Conservation (phyloP, 495 filamentous ascomycete species). For the Aspergillus homomorphus region DNA sequence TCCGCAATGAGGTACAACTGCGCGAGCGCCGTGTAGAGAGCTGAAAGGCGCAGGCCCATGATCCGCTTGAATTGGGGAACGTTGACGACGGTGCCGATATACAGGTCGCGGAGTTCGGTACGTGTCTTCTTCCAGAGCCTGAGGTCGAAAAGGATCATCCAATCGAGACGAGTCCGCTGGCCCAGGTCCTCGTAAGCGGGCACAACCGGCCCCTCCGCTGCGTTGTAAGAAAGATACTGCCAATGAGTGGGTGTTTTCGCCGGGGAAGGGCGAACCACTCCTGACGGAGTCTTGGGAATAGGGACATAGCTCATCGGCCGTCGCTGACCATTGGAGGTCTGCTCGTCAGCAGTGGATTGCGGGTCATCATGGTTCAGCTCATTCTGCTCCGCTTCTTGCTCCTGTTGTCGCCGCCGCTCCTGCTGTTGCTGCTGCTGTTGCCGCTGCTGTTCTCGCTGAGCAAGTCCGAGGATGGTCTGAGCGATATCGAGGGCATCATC, state of each 20-base stretch:
- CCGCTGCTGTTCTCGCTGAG: constrained; percentile 1
- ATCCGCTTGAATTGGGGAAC: constrained; percentile 97
- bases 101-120: constrained; percentile 85
- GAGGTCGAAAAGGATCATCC: constrained; percentile 94
- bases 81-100: constrained; percentile 92
- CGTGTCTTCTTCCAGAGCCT: constrained; percentile 94
- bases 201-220: constrained; percentile 49
- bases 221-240: constrained; percentile 73
- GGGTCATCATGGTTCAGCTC: constrained; percentile 53
- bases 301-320: constrained; percentile 25
- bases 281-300: constrained; percentile 41
- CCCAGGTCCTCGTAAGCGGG: constrained; percentile 80
- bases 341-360: constrained; percentile 59
- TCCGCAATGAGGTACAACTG: constrained; percentile 96
- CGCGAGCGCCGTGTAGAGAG: constrained; percentile 87
- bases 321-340: constrained; percentile 48
- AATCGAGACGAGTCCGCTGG: constrained; percentile 86
- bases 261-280: constrained; percentile 31
- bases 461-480: constrained; percentile 61
- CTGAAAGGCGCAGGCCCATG: constrained; percentile 85
- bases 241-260: constrained; percentile 69
- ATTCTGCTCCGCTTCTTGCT: constrained; percentile 48
- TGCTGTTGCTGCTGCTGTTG: constrained; percentile 1
- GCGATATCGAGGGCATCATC: constrained; percentile 63
- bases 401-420: constrained; percentile 6